Evolutionary conservation across 495 filamentous ascomycete species (phyloP).

Genomic region (Neurospora sp.): DNA sequence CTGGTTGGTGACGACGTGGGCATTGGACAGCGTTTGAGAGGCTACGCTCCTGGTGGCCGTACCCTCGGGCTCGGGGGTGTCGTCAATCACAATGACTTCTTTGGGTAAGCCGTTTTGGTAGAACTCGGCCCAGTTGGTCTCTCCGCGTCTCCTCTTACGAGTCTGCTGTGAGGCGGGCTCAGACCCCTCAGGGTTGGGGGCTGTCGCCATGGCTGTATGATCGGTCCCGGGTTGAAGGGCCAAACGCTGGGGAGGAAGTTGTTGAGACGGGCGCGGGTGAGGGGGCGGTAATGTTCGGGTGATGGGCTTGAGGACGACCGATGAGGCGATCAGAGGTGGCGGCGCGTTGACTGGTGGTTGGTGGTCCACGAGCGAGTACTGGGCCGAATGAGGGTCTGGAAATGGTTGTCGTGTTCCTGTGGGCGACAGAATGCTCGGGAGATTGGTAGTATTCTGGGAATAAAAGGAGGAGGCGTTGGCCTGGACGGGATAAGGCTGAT

Average conservation of each 20-base stretch:
- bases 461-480: slow-evolving; percentile 33
- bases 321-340: slow-evolving; percentile 20
- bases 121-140: slow-evolving; percentile 79
- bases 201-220: slow-evolving; percentile 30
- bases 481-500: slow-evolving; percentile 16
- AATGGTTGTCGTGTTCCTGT: slow-evolving; percentile 16
- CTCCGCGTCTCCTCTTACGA: slow-evolving; percentile 45
- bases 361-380: slow-evolving; percentile 24
- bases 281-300: not conserved
- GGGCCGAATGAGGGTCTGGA: slow-evolving; percentile 38
- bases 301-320: not conserved
- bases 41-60: slow-evolving; percentile 16
- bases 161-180: slow-evolving; percentile 18
- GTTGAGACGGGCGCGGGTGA: not conserved
- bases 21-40: slow-evolving; percentile 20
- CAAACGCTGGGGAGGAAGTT: not conserved
- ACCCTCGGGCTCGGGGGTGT: slow-evolving; percentile 61
- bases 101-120: slow-evolving; percentile 89
- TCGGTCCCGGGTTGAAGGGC: slow-evolving; percentile 10
- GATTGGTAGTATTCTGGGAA: not conserved
- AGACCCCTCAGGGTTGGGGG: slow-evolving; percentile 17
- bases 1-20: slow-evolving; percentile 10
- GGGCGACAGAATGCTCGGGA: not conserved
- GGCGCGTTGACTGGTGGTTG: slow-evolving; percentile 25
- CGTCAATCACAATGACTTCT: slow-evolving; percentile 93